Evolutionary conservation across 306 rosid genomes (phyloP).

Genomic region (Trifolium dubium): DNA sequence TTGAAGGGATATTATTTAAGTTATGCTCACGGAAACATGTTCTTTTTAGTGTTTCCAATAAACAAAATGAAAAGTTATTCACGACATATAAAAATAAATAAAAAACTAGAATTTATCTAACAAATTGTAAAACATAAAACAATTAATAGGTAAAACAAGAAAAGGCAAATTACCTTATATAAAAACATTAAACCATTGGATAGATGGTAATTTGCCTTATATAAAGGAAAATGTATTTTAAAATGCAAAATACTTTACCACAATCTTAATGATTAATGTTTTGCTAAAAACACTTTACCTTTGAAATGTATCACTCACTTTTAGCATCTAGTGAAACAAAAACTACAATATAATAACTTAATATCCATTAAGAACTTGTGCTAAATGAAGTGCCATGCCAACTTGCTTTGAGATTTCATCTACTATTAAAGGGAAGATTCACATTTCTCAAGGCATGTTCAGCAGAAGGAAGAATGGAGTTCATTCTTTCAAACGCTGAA

Average conservation of each 20-base stretch:
- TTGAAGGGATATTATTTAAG: too few relatives aligned
- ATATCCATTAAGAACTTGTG: constrained; percentile 32
- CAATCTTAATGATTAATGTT: background rate
- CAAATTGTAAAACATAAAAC: too few relatives aligned
- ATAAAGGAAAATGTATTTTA: background rate
- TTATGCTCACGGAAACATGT: too few relatives aligned
- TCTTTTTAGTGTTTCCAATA: too few relatives aligned
- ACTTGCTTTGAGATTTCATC: constrained; percentile 33
- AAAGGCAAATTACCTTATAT: too few relatives aligned
- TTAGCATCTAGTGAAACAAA: constrained; percentile 9
- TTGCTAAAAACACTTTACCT: background rate
- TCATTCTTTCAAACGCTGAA: constrained; percentile 20
- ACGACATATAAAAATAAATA: too few relatives aligned
- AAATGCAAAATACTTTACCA: background rate
- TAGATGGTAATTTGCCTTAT: background rate
- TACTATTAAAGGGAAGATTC: constrained; percentile 23
- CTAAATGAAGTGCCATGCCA: constrained; percentile 31
- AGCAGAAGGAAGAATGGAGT: constrained; percentile 34
- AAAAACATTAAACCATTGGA: background rate
- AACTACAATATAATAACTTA: constrained; percentile 17
- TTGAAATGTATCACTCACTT: constrained; percentile 20
- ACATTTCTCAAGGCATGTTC: constrained; percentile 38
- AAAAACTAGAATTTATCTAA: too few relatives aligned
- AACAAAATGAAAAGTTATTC: too few relatives aligned
- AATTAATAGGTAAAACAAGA: background rate